These are phyloP conservation scores for Saprolegnia parasitica DNA, from an alignment of 352 stramenopile species.

Conservation along the genomic window DNA sequence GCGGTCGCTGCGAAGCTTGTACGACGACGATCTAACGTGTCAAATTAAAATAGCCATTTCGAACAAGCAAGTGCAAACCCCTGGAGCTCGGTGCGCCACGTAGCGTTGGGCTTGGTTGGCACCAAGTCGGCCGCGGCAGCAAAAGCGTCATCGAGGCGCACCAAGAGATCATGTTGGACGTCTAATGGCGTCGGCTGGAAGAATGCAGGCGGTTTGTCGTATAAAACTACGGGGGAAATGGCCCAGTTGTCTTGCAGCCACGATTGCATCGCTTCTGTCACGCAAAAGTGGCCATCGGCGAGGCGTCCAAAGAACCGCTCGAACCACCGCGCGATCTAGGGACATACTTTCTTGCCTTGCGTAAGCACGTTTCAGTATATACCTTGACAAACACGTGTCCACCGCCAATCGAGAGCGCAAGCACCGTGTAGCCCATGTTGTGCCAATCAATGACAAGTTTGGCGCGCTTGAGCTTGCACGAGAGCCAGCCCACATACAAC, in stretches of 20 bases:
- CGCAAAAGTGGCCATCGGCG: slow-evolving; percentile 94
- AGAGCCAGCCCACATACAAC: slow-evolving; percentile 87
- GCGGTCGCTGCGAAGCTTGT: slow-evolving; percentile 13
- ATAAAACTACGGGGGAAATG: slow-evolving; percentile 84
- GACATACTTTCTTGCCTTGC: not conserved
- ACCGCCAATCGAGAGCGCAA: slow-evolving; percentile 68
- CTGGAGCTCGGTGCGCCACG: slow-evolving; percentile 9
- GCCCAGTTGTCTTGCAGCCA: slow-evolving; percentile 90
- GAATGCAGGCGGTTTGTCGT: slow-evolving; percentile 93
- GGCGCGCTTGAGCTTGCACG: slow-evolving; percentile 62
- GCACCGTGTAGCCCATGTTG: slow-evolving; percentile 98
- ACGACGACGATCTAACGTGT: not conserved
- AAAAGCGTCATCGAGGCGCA: slow-evolving; percentile 56
- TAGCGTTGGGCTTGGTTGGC: not conserved
- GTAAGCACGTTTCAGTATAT: not conserved
- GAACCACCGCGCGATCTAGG: slow-evolving; percentile 71
- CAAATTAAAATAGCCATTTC: too few species aligned
- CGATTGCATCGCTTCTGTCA: slow-evolving; percentile 94
- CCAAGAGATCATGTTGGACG: slow-evolving; percentile 88
- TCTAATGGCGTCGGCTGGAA: slow-evolving; percentile 85
- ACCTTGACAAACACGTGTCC: slow-evolving; percentile 72
- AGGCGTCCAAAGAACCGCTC: slow-evolving; percentile 87
- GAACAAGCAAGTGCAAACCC: not conserved
- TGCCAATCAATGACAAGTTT: slow-evolving; percentile 99
- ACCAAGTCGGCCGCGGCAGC: not conserved